These are phyloP conservation scores for Solanum rostratum DNA, from an alignment of 257 asterid genomes.

Conservation along the genomic window DNA sequence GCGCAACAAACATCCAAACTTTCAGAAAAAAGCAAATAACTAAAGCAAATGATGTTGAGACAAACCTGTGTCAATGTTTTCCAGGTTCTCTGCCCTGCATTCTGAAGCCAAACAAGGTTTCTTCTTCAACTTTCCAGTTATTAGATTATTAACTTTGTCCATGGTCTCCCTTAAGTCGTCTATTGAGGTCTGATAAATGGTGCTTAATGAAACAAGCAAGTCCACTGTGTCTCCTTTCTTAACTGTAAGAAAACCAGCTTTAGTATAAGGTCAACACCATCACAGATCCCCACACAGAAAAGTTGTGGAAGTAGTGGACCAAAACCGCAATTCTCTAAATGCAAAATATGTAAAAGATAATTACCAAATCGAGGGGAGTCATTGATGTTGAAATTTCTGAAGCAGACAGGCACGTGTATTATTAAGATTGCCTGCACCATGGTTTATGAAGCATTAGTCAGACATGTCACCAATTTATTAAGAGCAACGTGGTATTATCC, in stretches of 20 bases:
- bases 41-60: background rate
- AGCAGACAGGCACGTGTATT: conserved; percentile 58
- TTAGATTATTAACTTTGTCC: conserved; percentile 55
- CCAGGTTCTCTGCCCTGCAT: conserved; percentile 39
- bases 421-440: conserved; percentile 71
- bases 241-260: conserved; percentile 34
- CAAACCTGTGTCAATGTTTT: conserved; percentile 51
- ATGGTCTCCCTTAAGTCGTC: conserved; percentile 58
- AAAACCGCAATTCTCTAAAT: background rate
- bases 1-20: conserved; percentile 25
- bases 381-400: conserved; percentile 47
- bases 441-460: conserved; percentile 14
- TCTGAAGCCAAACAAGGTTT: conserved; percentile 54
- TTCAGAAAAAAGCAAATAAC: background rate
- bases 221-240: conserved; percentile 67
- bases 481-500: background rate
- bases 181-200: conserved; percentile 68
- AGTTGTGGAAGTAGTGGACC: background rate
- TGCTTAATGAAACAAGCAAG: conserved; percentile 72
- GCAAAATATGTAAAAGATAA: background rate
- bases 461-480: background rate
- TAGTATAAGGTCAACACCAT: background rate
- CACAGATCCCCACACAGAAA: background rate
- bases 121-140: conserved; percentile 50
- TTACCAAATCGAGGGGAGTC: conserved; percentile 72